phyloP scores from a whole-genome alignment of 768 basidiomycete species.

The Lanmaoa pseudosensibilis region DNA sequence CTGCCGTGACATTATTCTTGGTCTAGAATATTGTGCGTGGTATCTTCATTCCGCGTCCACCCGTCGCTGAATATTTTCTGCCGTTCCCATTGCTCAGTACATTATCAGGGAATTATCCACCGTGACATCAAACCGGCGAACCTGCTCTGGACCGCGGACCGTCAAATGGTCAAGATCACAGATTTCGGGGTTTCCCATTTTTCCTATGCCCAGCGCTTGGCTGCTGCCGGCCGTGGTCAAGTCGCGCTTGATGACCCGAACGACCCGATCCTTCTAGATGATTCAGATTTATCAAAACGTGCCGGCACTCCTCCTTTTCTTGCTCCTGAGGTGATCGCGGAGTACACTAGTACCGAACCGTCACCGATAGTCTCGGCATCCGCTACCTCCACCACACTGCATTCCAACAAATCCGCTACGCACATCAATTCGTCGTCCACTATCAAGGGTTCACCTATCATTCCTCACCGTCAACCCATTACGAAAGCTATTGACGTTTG shows the following conservation, averaged over 20 bases:
- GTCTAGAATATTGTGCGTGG: constrained; percentile 89
- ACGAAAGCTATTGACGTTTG: constrained; percentile 96
- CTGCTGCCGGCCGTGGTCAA: constrained; percentile 51
- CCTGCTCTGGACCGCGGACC: constrained; percentile 85
- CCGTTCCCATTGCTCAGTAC: constrained; percentile 55
- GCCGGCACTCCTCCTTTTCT: constrained; percentile 96
- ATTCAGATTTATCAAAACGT: constrained; percentile 83
- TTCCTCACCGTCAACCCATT: constrained; percentile 50
- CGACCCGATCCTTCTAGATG: constrained; percentile 73
- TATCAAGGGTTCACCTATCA: constrained; percentile 25
- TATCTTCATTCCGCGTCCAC: constrained; percentile 6
- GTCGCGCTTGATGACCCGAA: constrained; percentile 44
- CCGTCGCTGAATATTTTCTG: constrained; percentile 1
- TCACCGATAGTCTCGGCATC: constrained; percentile 35
- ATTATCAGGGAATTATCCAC: constrained; percentile 97
- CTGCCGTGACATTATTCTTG: constrained; percentile 89
- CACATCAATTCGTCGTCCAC: constrained; percentile 33
- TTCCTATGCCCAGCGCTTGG: constrained; percentile 82
- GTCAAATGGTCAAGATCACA: constrained; percentile 90
- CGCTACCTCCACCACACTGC: constrained; percentile 32
- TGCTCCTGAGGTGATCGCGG: constrained; percentile 90
- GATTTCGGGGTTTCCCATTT: constrained; percentile 99
- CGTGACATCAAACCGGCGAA: constrained; percentile 99
- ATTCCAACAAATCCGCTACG: constrained; percentile 29
- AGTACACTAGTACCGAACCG: constrained; percentile 44